Percentiles rank a stretch among this genome's conserved stretches.
Evolutionary conservation across 495 filamentous ascomycete species (phyloP).

Genomic region (Neurospora sp.): DNA sequence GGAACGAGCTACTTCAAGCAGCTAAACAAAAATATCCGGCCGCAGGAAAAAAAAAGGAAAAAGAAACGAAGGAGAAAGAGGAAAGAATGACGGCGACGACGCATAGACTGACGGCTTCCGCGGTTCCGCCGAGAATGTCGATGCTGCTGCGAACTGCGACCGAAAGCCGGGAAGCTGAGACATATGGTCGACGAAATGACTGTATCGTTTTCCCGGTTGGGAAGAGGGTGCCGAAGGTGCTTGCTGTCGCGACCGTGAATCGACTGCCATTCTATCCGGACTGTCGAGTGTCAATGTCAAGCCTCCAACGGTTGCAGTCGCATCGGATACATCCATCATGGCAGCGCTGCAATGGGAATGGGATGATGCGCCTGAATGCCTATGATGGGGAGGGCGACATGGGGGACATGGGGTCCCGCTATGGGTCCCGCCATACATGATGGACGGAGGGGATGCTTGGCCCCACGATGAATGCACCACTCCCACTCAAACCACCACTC

Average conservation of each 20-base stretch:
- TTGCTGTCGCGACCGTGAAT: not conserved
- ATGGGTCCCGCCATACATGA: not conserved
- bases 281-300: not conserved
- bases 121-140: not conserved
- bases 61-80: not conserved
- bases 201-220: not conserved
- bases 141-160: not conserved
- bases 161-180: not conserved
- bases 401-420: not conserved
- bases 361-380: not conserved
- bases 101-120: not conserved
- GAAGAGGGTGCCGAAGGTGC: not conserved
- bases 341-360: not conserved
- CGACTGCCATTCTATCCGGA: not conserved
- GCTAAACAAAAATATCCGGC: not conserved
- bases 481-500: not conserved
- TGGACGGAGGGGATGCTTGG: not conserved
- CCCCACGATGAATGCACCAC: not conserved
- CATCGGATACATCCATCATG: not conserved
- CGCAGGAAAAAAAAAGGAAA: not conserved
- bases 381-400: not conserved
- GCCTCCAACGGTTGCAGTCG: not conserved
- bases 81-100: not conserved
- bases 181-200: not conserved
- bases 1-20: not conserved